Evolutionary conservation across 176 grass and related monocot genomes (phyloP).

Genomic region (Triticum timopheevii): DNA sequence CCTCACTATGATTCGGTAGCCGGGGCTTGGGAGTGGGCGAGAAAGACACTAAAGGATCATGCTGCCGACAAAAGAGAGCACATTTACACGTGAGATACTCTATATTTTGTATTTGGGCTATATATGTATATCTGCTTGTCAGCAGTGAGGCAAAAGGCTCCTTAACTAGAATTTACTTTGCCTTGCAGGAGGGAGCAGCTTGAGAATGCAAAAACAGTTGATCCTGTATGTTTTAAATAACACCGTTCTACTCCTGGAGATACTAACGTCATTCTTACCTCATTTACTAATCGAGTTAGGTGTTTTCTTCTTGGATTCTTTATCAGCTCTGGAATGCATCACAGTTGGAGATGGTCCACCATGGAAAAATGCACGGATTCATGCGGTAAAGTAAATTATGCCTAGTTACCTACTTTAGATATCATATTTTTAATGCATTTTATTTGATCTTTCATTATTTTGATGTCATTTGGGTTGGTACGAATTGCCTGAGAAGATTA

Average conservation of each 20-base stretch:
- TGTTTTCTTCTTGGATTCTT: background rate
- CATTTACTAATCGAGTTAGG: slow-evolving; percentile 4
- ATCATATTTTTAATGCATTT: background rate
- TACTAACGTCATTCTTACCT: slow-evolving; percentile 14
- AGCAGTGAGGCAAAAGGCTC: background rate
- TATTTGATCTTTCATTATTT: background rate
- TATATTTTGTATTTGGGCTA: background rate
- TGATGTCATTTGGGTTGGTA: background rate
- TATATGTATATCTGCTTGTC: background rate
- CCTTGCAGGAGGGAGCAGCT: slow-evolving; percentile 75
- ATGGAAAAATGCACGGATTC: slow-evolving; percentile 98
- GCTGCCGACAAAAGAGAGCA: slow-evolving; percentile 78
- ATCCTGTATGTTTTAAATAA: slow-evolving; percentile 61
- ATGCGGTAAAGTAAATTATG: slow-evolving; percentile 63
- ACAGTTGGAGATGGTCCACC: slow-evolving; percentile 83
- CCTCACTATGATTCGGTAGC: slow-evolving; percentile 76
- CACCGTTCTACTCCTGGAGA: background rate
- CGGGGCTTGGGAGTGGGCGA: slow-evolving; percentile 94
- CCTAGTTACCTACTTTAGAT: background rate
- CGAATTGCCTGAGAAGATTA: background rate
- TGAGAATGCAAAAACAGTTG: slow-evolving; percentile 85
- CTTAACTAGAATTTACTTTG: slow-evolving; percentile 26
- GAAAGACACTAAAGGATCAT: slow-evolving; percentile 77
- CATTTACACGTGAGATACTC: slow-evolving; percentile 61
- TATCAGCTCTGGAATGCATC: slow-evolving; percentile 98